Evolutionary conservation across 2,329 filamentous ascomycete genomes (phyloP).

Genomic region (Stachybotrys echinatus): DNA sequence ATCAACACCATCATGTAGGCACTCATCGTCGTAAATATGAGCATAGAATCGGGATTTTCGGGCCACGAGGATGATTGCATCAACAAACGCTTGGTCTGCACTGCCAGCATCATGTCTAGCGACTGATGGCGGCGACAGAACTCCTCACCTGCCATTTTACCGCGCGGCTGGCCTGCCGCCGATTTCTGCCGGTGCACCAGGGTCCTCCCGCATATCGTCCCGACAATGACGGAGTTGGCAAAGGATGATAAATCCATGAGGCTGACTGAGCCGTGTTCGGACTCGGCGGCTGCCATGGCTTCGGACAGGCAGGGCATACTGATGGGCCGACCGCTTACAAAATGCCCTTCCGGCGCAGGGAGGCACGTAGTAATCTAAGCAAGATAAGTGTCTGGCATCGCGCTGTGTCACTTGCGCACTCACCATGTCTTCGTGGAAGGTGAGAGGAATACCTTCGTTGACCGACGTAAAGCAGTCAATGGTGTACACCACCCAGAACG

Average conservation of each 20-base stretch:
- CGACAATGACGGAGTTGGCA: not conserved
- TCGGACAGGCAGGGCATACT: not conserved
- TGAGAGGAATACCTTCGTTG: not conserved
- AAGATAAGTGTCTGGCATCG: not conserved
- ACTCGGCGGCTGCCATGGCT: not conserved
- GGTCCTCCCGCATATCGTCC: not conserved
- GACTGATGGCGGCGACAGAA: not conserved
- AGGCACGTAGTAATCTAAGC: not conserved
- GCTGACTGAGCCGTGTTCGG: not conserved
- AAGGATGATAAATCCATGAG: not conserved
- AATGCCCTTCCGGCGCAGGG: not conserved
- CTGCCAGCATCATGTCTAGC: not conserved
- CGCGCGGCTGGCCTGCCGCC: not conserved
- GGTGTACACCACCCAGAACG: not conserved
- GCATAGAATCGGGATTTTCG: not conserved
- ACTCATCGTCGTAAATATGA: not conserved
- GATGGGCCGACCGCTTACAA: not conserved
- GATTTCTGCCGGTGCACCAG: not conserved
- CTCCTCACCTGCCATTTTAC: not conserved
- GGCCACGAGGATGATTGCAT: not conserved
- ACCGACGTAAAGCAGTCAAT: not conserved
- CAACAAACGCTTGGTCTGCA: not conserved
- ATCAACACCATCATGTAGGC: not conserved
- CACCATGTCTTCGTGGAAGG: not conserved
- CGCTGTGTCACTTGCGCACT: not conserved